Conservation (phyloP, 1,139 yeast species). For the Candida tunisiensis region DNA sequence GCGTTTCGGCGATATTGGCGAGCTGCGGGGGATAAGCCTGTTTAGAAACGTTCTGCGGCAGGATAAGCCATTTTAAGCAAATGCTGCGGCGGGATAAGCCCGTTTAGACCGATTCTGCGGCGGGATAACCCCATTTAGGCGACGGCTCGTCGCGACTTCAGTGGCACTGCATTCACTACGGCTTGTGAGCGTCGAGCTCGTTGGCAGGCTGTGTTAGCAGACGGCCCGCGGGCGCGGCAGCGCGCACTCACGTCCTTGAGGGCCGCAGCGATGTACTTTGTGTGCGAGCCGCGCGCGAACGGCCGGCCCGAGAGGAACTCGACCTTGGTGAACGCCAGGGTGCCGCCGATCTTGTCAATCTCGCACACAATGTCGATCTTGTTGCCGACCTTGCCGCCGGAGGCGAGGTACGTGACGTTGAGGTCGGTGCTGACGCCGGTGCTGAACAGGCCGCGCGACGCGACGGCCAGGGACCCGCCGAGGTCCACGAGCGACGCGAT, state of each 20-base stretch:
- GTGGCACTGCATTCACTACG: no score
- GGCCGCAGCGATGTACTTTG: conserved; percentile 24
- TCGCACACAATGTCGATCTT: conserved; percentile 13
- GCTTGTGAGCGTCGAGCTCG: no score
- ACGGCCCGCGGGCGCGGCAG: no score
- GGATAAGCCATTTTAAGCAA: no score
- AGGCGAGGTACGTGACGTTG: conserved; percentile 22
- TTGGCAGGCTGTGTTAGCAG: no score
- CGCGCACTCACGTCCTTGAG: conserved; percentile 1
- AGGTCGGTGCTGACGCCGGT: conserved; percentile 29
- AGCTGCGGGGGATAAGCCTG: no score
- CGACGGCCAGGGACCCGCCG: conserved; percentile 28
- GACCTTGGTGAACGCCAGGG: conserved; percentile 24
- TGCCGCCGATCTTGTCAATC: conserved; percentile 22
- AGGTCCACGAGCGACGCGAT: conserved; percentile 23
- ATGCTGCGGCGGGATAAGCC: no score
- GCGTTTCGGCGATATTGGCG: no score
- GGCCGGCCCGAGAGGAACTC: conserved; percentile 16
- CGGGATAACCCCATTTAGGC: no score
- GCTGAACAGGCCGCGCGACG: conserved; percentile 23
- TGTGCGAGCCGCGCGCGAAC: conserved; percentile 27
- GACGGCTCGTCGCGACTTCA: no score
- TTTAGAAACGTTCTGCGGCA: no score
- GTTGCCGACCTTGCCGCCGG: conserved; percentile 24
- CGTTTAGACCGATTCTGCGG: no score